phyloP scores from a whole-genome alignment of 176 grass and related monocot species.

The Oryza nivara region DNA sequence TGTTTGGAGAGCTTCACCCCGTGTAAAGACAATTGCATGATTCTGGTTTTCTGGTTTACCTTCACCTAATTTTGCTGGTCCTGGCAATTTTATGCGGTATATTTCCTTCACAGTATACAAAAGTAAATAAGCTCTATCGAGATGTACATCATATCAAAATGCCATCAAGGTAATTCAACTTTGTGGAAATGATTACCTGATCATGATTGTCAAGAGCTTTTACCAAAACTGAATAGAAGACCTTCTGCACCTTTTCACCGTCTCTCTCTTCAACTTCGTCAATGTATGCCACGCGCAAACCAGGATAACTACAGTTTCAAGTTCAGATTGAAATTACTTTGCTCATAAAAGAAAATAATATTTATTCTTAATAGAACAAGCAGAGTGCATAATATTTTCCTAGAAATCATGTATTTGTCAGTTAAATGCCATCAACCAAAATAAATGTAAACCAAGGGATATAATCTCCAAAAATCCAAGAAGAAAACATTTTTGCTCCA shows the following conservation, averaged over 20 bases:
- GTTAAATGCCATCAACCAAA: constrained; percentile 35
- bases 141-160: constrained; percentile 29
- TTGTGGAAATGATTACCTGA: constrained; percentile 56
- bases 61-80: constrained; percentile 88
- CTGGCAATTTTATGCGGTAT: constrained; percentile 97
- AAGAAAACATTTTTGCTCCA: constrained; percentile 13
- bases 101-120: constrained; percentile 79
- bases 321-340: constrained; percentile 42
- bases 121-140: constrained; percentile 40
- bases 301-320: constrained; percentile 77
- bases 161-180: constrained; percentile 5
- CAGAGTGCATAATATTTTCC: neutral
- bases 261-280: constrained; percentile 95
- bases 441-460: neutral
- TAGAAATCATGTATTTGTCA: constrained; percentile 17
- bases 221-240: constrained; percentile 90
- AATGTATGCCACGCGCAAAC: constrained; percentile 91
- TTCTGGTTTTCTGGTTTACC: constrained; percentile 98
- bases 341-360: neutral
- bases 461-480: neutral
- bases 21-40: constrained; percentile 97
- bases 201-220: constrained; percentile 98
- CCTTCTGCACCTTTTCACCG: constrained; percentile 85
- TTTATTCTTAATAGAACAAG: constrained; percentile 16
- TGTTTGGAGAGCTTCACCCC: constrained; percentile 89